A percentile compares a stretch with the other conserved stretches of the same genome.
Evolutionary conservation across 306 rosid species (phyloP).

Genomic region (Vigna mungo): DNA sequence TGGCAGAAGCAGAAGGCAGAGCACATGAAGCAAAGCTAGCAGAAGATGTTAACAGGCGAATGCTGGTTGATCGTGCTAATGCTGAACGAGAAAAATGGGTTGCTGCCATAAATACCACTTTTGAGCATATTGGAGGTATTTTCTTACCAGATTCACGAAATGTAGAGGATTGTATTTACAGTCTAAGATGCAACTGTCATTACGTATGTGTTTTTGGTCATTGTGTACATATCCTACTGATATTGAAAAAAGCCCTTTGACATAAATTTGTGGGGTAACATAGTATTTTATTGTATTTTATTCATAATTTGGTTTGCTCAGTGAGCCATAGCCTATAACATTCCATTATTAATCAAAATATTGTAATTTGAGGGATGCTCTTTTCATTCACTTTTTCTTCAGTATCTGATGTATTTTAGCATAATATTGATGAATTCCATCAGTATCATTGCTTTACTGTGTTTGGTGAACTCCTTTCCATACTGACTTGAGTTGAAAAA

Average conservation of each 20-base stretch:
- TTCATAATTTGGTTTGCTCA: slow-evolving; percentile 10
- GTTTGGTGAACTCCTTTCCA: not conserved
- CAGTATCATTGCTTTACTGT: slow-evolving; percentile 6
- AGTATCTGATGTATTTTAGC: not conserved
- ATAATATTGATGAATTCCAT: slow-evolving; percentile 23
- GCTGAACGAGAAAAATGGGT: slow-evolving; percentile 97
- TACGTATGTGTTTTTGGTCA: slow-evolving; percentile 9
- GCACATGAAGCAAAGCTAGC: slow-evolving; percentile 90
- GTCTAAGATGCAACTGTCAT: slow-evolving; percentile 1
- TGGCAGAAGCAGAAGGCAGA: slow-evolving; percentile 97
- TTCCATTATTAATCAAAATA: not conserved
- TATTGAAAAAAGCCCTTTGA: not conserved
- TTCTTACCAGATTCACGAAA: slow-evolving; percentile 13
- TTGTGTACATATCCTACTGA: not conserved
- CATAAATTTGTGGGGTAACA: not conserved
- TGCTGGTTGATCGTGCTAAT: slow-evolving; percentile 80
- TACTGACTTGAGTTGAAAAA: not conserved
- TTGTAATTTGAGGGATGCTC: slow-evolving; percentile 13
- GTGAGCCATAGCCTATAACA: not conserved
- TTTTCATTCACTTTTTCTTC: not conserved
- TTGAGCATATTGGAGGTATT: slow-evolving; percentile 98
- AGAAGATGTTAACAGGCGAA: slow-evolving; percentile 90
- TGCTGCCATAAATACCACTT: slow-evolving; percentile 94
- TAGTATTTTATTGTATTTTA: slow-evolving; percentile 21
- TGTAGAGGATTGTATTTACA: slow-evolving; percentile 6